Evolutionary conservation across 768 basidiomycete genomes (phyloP), one percentile per base, ranked within the genome.

Genomic region (Amanita jacksonii): DNA sequence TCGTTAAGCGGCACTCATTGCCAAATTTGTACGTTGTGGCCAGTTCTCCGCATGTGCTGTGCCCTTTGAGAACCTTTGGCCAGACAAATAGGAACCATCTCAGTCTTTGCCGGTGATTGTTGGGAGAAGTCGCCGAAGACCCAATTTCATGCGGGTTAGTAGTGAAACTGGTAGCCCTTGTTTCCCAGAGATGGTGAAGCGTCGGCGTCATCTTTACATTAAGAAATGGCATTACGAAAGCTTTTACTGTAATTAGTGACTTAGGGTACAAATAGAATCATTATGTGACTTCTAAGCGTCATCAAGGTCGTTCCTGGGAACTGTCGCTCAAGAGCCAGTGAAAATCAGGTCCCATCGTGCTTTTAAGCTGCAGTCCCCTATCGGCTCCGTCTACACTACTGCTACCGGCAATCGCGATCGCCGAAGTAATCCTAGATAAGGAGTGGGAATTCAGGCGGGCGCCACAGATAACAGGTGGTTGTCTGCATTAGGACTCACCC

Each of bases 281-380:
- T 34, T 39, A 37, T 19, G 16, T 23, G 8, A 24, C 20, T 1
- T 6, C 42, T 40, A 20, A 12, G 18, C 27, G 28, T 20, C 37
- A 34, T 27, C 16, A 38, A 35, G 20, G n/a, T 34, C 24, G 13
- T 30, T 13, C 43, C 48, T 36, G 47, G 6, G 56, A 56, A 32
- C 43, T 49, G 43, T 60, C 60, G 24, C 56, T 57, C 34, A 60
- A 47, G 19, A 62, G 49, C 61, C 61, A 62, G 19, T 8, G n/a
- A 36, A 23, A 45, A 19, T 45, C 24, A 6, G 18, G 35, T 24
- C 32, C 28, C 28, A 45, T 38, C 44, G 38, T 45, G 28, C 36
- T 45, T 20, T 23, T 38, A 9, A 31, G 13, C 44, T 36, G 38
- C 1, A 25, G 15, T 9, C 5, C 33, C 6, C 28, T 24, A 10